Conservation (phyloP, 1,284 basidiomycete species). For the Sanguinoderma infundibulare region DNA sequence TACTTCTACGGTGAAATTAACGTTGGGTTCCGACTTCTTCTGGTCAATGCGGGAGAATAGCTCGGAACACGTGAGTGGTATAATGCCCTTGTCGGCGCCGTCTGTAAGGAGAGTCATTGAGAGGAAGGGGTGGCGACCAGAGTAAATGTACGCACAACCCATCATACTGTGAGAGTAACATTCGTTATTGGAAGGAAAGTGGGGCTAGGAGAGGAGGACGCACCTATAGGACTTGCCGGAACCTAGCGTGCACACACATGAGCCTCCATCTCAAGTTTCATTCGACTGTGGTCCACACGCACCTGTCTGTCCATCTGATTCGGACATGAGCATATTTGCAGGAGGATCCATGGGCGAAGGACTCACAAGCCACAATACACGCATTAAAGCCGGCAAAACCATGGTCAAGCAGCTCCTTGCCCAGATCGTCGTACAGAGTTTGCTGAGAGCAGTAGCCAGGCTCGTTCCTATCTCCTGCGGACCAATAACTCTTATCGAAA, state of each 20-base stretch:
- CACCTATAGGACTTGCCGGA: conserved; percentile 90
- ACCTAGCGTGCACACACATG: conserved; percentile 61
- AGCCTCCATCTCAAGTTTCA: conserved; percentile 11
- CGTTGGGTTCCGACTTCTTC: conserved; percentile 72
- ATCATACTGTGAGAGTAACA: conserved; percentile 77
- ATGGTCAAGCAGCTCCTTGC: conserved; percentile 93
- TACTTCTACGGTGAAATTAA: conserved; percentile 91
- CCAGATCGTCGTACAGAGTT: conserved; percentile 94
- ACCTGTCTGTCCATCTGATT: conserved; percentile 88
- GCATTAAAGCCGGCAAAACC: conserved; percentile 97
- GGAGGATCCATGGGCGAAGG: conserved; percentile 6
- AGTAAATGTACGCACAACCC: conserved; percentile 80
- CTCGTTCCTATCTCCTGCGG: conserved; percentile 87
- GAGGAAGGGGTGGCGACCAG: background rate
- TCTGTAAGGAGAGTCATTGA: conserved; percentile 53
- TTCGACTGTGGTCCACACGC: conserved; percentile 34
- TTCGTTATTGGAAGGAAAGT: background rate
- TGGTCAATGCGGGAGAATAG: conserved; percentile 84
- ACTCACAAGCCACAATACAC: conserved; percentile 96
- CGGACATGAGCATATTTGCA: conserved; percentile 20
- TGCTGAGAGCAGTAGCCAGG: conserved; percentile 90
- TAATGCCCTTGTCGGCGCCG: conserved; percentile 96
- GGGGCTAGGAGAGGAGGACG: conserved; percentile 30
- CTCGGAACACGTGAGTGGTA: conserved; percentile 93
- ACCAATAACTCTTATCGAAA: conserved; percentile 97